Conservation (phyloP, 768 basidiomycete genomes). For the Tylopilus rubrobrunneus region DNA sequence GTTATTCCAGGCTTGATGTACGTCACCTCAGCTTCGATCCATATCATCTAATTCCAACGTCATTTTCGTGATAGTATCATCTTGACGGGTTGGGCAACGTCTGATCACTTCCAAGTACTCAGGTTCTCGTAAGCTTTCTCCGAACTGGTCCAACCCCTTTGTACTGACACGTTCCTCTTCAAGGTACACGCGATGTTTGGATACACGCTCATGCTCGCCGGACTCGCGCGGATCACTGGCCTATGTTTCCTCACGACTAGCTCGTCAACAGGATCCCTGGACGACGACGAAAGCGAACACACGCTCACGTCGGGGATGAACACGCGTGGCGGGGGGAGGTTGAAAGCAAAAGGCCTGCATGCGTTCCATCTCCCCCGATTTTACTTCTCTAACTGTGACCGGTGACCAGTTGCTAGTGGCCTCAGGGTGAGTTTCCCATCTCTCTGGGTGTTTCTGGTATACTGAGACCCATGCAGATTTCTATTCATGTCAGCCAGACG, state of each 20-base stretch:
- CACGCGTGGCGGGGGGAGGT: constrained; percentile 14
- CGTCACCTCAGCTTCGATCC: constrained; percentile 19
- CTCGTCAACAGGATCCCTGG: constrained; percentile 22
- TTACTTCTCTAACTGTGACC: neutral
- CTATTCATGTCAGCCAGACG: constrained; percentile 94
- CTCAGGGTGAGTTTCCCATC: constrained; percentile 50
- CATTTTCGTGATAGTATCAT: constrained; percentile 52
- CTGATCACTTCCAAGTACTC: constrained; percentile 79
- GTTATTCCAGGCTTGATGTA: constrained; percentile 82
- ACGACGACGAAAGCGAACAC: constrained; percentile 66
- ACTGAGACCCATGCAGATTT: constrained; percentile 40
- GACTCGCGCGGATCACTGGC: constrained; percentile 74
- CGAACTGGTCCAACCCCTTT: neutral
- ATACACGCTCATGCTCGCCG: constrained; percentile 81
- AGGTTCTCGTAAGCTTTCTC: constrained; percentile 61
- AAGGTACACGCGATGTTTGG: constrained; percentile 85
- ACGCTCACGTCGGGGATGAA: constrained; percentile 46
- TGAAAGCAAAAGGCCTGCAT: constrained; percentile 36
- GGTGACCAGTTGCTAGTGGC: constrained; percentile 58
- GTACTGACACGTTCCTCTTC: neutral
- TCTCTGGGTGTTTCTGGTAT: neutral
- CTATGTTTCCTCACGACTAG: constrained; percentile 67
- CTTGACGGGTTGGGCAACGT: constrained; percentile 93
- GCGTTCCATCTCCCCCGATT: constrained; percentile 61
- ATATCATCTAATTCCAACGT: neutral